Evolutionary conservation across 441 rosid species (phyloP).

Genomic region (Pelargonium fulgidum): DNA sequence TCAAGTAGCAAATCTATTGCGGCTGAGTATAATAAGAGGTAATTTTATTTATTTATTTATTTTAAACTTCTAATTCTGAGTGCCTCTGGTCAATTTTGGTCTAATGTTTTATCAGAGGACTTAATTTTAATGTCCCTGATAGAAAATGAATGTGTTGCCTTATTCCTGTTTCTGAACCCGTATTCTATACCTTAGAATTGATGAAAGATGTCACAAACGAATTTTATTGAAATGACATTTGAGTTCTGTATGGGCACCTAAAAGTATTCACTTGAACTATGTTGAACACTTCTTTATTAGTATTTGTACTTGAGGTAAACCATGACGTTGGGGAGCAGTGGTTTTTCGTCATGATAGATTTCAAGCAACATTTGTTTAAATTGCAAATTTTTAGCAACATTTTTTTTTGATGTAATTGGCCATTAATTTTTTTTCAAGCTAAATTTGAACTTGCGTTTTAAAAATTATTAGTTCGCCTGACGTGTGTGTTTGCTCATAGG

Average conservation of each 20-base stretch:
- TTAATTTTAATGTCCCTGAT: too few relatives aligned
- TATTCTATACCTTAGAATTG: too few relatives aligned
- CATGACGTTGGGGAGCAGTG: neutral
- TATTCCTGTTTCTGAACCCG: too few relatives aligned
- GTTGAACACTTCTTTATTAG: neutral
- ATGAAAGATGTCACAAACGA: too few relatives aligned
- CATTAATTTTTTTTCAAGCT: conserved; percentile 1
- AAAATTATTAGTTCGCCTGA: neutral
- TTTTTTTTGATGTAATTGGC: neutral
- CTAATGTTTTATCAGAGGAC: neutral
- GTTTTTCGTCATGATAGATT: conserved; percentile 1
- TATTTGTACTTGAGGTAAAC: neutral
- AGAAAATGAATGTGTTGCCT: too few relatives aligned
- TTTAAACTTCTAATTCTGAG: neutral
- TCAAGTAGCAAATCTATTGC: conserved; percentile 40
- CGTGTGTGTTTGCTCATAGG: conserved; percentile 23
- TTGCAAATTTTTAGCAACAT: neutral
- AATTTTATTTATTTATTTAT: conserved; percentile 9
- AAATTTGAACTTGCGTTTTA: neutral
- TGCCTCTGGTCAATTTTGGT: neutral
- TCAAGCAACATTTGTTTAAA: neutral
- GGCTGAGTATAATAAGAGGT: conserved; percentile 51
- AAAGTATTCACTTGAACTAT: neutral
- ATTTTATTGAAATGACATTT: too few relatives aligned
- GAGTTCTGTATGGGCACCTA: neutral